Base-by-base conservation (phyloP, 805 yeast species). In the Ogataea neopini region DNA sequence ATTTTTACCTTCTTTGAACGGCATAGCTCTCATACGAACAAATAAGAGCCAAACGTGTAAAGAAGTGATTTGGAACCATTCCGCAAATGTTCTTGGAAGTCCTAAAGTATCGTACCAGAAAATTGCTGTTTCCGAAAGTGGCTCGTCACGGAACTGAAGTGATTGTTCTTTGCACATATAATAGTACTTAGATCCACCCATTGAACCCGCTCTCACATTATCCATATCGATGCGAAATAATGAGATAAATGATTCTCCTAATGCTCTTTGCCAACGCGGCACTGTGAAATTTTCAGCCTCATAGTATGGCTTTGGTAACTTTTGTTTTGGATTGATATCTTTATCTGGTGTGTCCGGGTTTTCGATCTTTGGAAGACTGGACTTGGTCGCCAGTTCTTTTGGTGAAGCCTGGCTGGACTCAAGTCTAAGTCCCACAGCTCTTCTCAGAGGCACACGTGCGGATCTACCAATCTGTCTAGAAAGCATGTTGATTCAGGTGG, bases 1-100 rank as follows among this genome's bases (percentile, higher is more conserved):
- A 62, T 84, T 86, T 57, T 80, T 80, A 34, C 97, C 95, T 63
- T 88, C 83, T 60, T 88, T 85, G 64, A 84, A 85, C 0, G 98
- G 98, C 86, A 94, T 77, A 8, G 95, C 95, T 66, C 99, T 82
- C 97, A 94, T 91, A 63, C 99, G 83, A 14, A 88, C 96, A 55
- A 86, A 85, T 39, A 94, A 74, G 61, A 94, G 83, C 99, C 99
- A 94, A 50, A 88, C 82, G 67, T 94, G 99, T 56, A 94, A 74
- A 1, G 85, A 74, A 6, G 96, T 87, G 52, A 94, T 86, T 69
- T 92, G 98, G 66, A 85, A 92, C 96, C 97, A 92, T 67, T 90
- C 96, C n/a, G 92, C 81, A 62, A 92, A 91, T 0, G 97, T 85
- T 62, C 79, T 76, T 29, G 96, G 96, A 60, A 94, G 72, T 20